Evolutionary conservation across 805 yeast genomes (phyloP).

Genomic region (Torulaspora franciscae): DNA sequence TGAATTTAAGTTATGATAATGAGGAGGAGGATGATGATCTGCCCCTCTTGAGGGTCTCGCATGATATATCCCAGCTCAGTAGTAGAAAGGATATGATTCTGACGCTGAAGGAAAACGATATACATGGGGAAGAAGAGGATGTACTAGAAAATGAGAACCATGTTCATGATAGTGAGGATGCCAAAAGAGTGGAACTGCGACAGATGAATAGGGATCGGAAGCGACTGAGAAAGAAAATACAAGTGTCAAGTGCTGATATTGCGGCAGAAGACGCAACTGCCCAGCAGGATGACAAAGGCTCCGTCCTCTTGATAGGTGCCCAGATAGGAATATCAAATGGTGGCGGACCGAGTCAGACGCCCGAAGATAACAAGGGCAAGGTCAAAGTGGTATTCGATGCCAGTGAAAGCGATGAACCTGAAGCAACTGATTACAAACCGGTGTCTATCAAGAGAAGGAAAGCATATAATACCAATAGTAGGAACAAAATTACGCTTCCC

Average conservation of each 20-base stretch:
- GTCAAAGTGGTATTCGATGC: constrained; percentile 25
- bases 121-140: constrained; percentile 31
- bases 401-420: constrained; percentile 15
- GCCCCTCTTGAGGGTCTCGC: constrained; percentile 42
- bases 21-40: constrained; percentile 29
- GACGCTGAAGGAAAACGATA: constrained; percentile 47
- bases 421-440: constrained; percentile 36
- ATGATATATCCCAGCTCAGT: constrained; percentile 41
- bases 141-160: constrained; percentile 27
- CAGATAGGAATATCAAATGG: constrained; percentile 7
- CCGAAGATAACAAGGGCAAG: constrained; percentile 13
- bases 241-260: constrained; percentile 23
- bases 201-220: constrained; percentile 36
- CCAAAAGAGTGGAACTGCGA: constrained; percentile 31
- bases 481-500: constrained; percentile 29
- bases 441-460: constrained; percentile 40
- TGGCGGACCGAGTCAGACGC: neutral
- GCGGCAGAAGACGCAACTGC: constrained; percentile 21
- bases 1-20: constrained; percentile 7
- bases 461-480: constrained; percentile 33
- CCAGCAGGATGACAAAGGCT: constrained; percentile 23
- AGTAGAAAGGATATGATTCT: constrained; percentile 45
- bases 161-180: constrained; percentile 29
- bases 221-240: constrained; percentile 20
- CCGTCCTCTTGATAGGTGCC: constrained; percentile 22